Evolutionary conservation across 805 yeast genomes (phyloP), one percentile per base, ranked within the genome.

Genomic region (Suhomyces faveliae): DNA sequence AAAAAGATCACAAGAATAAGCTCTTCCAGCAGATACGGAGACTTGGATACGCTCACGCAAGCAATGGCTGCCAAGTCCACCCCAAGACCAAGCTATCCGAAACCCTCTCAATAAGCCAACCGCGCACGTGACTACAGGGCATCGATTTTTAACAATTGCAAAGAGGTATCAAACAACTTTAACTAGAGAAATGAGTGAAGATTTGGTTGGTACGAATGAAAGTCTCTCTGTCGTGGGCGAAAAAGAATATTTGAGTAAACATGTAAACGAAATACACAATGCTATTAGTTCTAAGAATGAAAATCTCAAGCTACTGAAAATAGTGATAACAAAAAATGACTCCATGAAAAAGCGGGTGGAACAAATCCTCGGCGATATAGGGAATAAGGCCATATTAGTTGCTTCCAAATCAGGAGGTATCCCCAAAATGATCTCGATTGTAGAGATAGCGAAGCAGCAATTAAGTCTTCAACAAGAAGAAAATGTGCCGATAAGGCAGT

Each of bases 401-500:
- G 57, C 46, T 1, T 61, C 56, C n/a, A 58, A 48, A 27, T 58
- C 65, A 17, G 35, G 37, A 3, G 48, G 52, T 9, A 49, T 60
- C 3, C 47, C 53, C 12, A 60, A 59, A 45, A 51, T 59, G 13
- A 51, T 62, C 3, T 49, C 61, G 1, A 51, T 57, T 5, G 59
- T 54, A 6, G 67, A 62, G 39, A 54, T 53, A 15, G 51, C 54
- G 19, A 62, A 62, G 46, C 52, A 48, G 29, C 46, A 51, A 19
- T 4, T 42, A 9, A 13, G 23, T 8, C 51, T 47, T 8, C 12
- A n/a, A n/a, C n/a, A 37, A n/a, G 25, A 21, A 6, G 9, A 23
- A 6, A n/a, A 19, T 15, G 4, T n/a, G 9, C 11, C 6, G 25
- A 15, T 42, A 22, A 20, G 40, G n/a, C 44, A 42, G 46, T 51